A percentile compares a stretch with the other conserved stretches of the same genome.
These are phyloP conservation scores for Sequoia sempervirens DNA, from an alignment of 75 land plant genomes.

Conservation along the genomic window DNA sequence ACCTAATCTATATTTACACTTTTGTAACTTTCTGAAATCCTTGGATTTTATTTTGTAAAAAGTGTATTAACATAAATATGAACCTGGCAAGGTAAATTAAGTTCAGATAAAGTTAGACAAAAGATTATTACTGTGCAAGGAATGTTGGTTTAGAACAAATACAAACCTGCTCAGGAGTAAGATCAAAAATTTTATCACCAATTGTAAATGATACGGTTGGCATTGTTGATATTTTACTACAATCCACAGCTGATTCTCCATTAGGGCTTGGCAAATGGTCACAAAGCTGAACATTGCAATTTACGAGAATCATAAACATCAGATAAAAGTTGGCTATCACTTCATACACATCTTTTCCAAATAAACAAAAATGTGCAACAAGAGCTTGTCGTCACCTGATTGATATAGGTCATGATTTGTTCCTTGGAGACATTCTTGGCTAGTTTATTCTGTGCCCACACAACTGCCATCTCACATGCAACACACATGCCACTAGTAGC, in stretches of 20 bases:
- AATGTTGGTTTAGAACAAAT: not conserved
- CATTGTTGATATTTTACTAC: constrained; percentile 27
- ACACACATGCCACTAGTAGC: constrained; percentile 56
- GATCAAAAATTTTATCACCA: constrained; percentile 38
- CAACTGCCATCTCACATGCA: constrained; percentile 90
- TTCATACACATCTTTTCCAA: not conserved
- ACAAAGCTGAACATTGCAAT: constrained; percentile 28
- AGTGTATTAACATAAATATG: not conserved
- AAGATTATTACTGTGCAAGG: not conserved
- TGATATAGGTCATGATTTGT: constrained; percentile 46
- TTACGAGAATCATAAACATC: not conserved
- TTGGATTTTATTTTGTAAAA: not conserved
- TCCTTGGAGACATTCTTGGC: constrained; percentile 64
- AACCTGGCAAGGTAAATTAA: not conserved
- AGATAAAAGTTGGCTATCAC: not conserved
- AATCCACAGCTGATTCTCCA: constrained; percentile 45
- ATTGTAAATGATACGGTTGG: constrained; percentile 56
- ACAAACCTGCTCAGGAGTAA: constrained; percentile 64
- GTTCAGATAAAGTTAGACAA: not conserved
- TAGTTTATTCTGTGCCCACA: constrained; percentile 83
- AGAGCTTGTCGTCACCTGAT: constrained; percentile 40
- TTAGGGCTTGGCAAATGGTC: constrained; percentile 50
- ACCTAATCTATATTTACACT: too few species aligned
- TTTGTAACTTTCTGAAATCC: too few species aligned
- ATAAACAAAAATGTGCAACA: not conserved